Evolutionary conservation across 129 eudicot species (phyloP).

Genomic region (Oenanthe sinensis): DNA sequence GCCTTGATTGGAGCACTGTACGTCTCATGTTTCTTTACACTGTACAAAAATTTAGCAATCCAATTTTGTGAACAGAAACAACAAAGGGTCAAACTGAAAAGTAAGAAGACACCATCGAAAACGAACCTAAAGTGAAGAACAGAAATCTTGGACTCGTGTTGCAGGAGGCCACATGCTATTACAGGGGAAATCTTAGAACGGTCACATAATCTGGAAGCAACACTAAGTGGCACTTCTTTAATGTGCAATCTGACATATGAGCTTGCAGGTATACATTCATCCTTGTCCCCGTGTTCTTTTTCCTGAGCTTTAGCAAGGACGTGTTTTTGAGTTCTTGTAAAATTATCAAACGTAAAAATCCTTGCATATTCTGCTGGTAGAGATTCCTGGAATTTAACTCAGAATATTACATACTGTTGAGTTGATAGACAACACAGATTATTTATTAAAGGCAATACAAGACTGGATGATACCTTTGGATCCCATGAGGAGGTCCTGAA

Average conservation of each 20-base stretch:
- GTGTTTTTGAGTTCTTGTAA: conserved; percentile 71
- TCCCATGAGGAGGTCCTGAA: conserved; percentile 94
- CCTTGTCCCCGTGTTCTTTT: conserved; percentile 45
- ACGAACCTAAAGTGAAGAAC: conserved; percentile 91
- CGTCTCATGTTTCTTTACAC: conserved; percentile 74
- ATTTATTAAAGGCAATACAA: not conserved
- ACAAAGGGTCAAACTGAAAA: not conserved
- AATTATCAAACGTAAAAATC: conserved; percentile 80
- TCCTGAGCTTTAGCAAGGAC: conserved; percentile 70
- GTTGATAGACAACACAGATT: not conserved
- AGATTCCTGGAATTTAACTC: conserved; percentile 54
- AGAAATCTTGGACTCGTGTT: conserved; percentile 89
- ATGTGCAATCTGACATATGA: conserved; percentile 73
- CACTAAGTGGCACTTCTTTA: conserved; percentile 41
- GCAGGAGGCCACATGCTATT: conserved; percentile 74
- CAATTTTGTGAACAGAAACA: not conserved
- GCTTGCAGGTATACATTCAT: conserved; percentile 48
- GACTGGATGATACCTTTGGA: conserved; percentile 49
- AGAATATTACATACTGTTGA: not conserved
- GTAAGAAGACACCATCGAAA: not conserved
- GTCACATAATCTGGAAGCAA: conserved; percentile 49
- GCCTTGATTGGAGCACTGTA: conserved; percentile 76
- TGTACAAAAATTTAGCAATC: conserved; percentile 17
- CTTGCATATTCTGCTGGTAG: conserved; percentile 76
- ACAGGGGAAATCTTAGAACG: conserved; percentile 46